Percentiles rank a stretch among this genome's conserved stretches.
phyloP scores from a whole-genome alignment of 2,329 filamentous ascomycete genomes.

The Aspergillus aculeatus region DNA sequence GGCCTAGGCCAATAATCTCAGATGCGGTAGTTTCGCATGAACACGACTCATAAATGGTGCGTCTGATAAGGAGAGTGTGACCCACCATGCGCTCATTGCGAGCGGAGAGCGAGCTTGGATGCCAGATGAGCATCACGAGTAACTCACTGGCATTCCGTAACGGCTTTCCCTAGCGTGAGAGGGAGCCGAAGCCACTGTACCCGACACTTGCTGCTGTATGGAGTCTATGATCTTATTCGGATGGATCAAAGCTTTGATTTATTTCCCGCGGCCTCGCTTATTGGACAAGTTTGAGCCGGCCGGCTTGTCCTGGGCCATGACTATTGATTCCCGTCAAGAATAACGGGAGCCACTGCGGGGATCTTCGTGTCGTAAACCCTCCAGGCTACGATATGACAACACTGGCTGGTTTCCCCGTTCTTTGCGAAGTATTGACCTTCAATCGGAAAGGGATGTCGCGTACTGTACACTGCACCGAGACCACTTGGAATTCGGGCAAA shows the following conservation, averaged over 20 bases:
- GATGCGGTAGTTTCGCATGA: conserved; percentile 18
- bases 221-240: neutral
- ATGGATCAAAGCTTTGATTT: neutral
- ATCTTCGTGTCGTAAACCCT: conserved; percentile 2
- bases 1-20: conserved; percentile 19
- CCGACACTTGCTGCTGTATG: neutral
- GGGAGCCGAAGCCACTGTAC: neutral
- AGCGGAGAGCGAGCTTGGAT: conserved; percentile 2
- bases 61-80: conserved; percentile 16
- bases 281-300: neutral
- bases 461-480: neutral
- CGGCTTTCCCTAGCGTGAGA: neutral
- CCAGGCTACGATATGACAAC: conserved; percentile 5
- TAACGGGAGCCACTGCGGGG: conserved; percentile 1
- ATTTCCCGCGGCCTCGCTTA: neutral
- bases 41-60: conserved; percentile 13
- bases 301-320: conserved; percentile 11
- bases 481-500: neutral
- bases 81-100: conserved; percentile 12
- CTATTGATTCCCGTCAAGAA: neutral
- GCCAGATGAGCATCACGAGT: neutral
- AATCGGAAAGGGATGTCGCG: neutral
- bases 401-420: neutral
- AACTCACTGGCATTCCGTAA: neutral
- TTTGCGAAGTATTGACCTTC: neutral